Conservation (phyloP, 306 rosid genomes). For the Castanea crenata region DNA sequence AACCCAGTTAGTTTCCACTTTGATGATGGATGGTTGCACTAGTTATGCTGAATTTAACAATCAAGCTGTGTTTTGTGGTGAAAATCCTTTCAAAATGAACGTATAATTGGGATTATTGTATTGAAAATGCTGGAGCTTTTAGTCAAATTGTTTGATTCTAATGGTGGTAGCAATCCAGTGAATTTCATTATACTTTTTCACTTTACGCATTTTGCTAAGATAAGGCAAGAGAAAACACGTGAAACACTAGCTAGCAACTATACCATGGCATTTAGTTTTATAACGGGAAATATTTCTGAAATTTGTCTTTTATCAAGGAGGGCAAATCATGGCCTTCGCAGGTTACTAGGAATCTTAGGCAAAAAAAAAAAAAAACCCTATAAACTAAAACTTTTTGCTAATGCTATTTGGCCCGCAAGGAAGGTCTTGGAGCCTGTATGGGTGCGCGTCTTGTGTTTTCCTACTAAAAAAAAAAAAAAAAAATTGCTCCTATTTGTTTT, state of each 20-base stretch:
- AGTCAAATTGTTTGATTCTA: not conserved
- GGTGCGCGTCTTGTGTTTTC: not conserved
- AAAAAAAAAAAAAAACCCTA: too few relatives aligned
- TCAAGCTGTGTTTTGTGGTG: not conserved
- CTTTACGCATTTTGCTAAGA: not conserved
- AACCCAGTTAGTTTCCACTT: not conserved
- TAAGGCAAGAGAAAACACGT: not conserved
- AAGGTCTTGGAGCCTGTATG: not conserved
- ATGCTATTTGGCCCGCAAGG: too few relatives aligned
- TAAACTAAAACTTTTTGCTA: too few relatives aligned
- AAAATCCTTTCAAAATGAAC: not conserved
- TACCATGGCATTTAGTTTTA: not conserved
- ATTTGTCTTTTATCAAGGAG: not conserved
- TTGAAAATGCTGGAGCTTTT: not conserved
- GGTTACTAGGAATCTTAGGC: not conserved
- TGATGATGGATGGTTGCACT: not conserved
- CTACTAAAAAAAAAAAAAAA: not conserved
- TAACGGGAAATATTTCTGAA: not conserved
- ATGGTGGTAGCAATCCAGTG: not conserved
- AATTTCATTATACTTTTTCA: not conserved
- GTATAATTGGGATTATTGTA: not conserved
- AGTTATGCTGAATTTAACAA: not conserved
- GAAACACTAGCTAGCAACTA: not conserved
- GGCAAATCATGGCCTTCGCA: not conserved
- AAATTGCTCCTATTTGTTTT: not conserved